phyloP scores from a whole-genome alignment of 257 asterid species.

The Catharanthus roseus region DNA sequence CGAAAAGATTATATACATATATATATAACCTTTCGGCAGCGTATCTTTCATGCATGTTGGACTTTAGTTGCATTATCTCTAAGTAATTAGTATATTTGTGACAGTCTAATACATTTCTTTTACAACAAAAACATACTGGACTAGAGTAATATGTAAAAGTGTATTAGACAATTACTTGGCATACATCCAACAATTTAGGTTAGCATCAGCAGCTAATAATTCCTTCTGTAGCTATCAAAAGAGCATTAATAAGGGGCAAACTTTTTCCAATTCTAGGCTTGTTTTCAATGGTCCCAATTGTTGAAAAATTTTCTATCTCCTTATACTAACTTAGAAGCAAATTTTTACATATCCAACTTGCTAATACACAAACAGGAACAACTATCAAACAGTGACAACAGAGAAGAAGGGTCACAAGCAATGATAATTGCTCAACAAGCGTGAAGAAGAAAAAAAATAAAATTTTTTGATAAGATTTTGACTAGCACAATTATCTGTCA shows the following conservation, averaged over 20 bases:
- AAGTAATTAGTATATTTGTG: no score
- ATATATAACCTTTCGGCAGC: no score
- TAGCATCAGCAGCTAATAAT: conserved; percentile 7
- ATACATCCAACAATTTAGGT: no score
- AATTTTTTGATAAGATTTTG: conserved; percentile 42
- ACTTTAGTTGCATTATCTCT: no score
- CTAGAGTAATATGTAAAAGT: no score
- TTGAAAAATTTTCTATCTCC: background rate
- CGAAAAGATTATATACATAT: no score
- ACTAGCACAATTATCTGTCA: conserved; percentile 27
- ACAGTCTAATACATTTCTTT: no score
- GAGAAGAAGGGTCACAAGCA: background rate
- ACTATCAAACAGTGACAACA: background rate
- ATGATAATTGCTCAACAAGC: conserved; percentile 21
- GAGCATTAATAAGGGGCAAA: conserved; percentile 34
- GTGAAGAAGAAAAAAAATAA: conserved; percentile 23
- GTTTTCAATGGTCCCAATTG: conserved; percentile 42
- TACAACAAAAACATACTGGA: no score
- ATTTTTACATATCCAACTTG: background rate
- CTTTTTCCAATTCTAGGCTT: conserved; percentile 29
- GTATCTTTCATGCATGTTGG: no score
- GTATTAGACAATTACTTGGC: no score
- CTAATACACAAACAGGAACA: background rate
- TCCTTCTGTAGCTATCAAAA: conserved; percentile 58
- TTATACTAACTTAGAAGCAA: conserved; percentile 15